These are phyloP conservation scores for Pestalotiopsis fici DNA, from an alignment of 2,329 filamentous ascomycete genomes.

Conservation along the genomic window DNA sequence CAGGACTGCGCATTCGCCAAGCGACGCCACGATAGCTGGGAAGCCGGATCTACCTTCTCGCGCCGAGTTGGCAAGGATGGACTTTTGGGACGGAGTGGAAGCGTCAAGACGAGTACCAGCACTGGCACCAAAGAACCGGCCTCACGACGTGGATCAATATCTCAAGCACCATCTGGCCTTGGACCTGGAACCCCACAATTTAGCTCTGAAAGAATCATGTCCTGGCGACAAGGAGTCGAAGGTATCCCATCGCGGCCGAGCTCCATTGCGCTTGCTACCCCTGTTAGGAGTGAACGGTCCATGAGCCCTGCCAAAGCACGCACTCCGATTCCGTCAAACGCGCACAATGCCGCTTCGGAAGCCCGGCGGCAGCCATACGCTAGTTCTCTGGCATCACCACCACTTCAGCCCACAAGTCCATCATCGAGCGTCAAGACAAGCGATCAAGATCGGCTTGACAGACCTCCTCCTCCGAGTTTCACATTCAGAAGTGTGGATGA, in stretches of 20 bases:
- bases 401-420: constrained; percentile 36
- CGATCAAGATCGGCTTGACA: constrained; percentile 18
- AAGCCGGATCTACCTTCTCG: constrained; percentile 75
- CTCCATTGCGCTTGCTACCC: constrained; percentile 34
- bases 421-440: constrained; percentile 30
- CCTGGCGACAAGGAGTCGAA: constrained; percentile 76
- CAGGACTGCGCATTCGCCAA: constrained; percentile 90
- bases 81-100: constrained; percentile 58
- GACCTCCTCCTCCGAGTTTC: constrained; percentile 57
- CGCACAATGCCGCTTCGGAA: constrained; percentile 44
- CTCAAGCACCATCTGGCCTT: constrained; percentile 30
- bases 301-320: constrained; percentile 53
- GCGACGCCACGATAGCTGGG: constrained; percentile 75
- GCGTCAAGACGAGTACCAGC: constrained; percentile 56
- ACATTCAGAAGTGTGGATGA: constrained; percentile 47
- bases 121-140: constrained; percentile 42
- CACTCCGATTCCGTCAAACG: constrained; percentile 36
- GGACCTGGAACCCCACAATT: constrained; percentile 31
- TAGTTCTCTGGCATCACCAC: constrained; percentile 4
- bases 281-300: constrained; percentile 53
- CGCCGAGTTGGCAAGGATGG: constrained; percentile 63
- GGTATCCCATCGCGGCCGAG: constrained; percentile 32
- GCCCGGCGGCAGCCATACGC: constrained; percentile 45
- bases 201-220: constrained; percentile 75
- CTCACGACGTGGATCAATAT: constrained; percentile 57